Evolutionary conservation across 2,329 filamentous ascomycete genomes (phyloP), one percentile per base, ranked within the genome.

Genomic region (Aspergillus pseudonomiae): DNA sequence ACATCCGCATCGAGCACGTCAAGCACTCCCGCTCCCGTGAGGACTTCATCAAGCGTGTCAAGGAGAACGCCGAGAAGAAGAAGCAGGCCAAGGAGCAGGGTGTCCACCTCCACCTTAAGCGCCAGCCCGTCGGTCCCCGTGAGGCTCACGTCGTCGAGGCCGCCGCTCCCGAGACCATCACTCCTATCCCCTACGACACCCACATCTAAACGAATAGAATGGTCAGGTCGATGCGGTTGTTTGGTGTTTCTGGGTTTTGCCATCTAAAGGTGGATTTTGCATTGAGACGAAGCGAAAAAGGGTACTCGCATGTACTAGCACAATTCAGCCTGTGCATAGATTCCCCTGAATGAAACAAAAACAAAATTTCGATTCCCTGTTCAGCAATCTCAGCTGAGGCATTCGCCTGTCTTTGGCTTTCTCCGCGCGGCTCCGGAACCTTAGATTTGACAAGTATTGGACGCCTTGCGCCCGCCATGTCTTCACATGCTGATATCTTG

Each of bases 1-100:
- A 97, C 90, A 88, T 99, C 85, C 93, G 95, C 81, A 85, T 98
- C 84, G 95, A 99, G 91, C 95, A 99, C 90, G 88, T 99, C 84
- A 85, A 85, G 79, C 91, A 92, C 81, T 98, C 94, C 75, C 91
- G 95, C 82, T 98, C 94, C 78, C 89, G 95, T 80, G 94, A 98
- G 78, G 94, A 95, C 83, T 98, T 99, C 88, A 84, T 98, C 79
- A 90, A 88, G 86, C 91, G 94, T 79, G 94, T 99, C 83, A 98
- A 98, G 92, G 85, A 88, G 80, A 98, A 98, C 86, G 93, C 94
- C 78, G 89, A 88, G 80, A 90, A 93, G 84, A 95, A 94, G 89
- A 90, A 90, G 83, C 86, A 96, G 87, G 93, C 94, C 79, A 96
- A 97, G 90, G 87, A 88, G 76, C 89, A 93, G 78, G 95, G 95